Evolutionary conservation across 352 stramenopile species (phyloP).

Genomic region (Phytophthora sojae): DNA sequence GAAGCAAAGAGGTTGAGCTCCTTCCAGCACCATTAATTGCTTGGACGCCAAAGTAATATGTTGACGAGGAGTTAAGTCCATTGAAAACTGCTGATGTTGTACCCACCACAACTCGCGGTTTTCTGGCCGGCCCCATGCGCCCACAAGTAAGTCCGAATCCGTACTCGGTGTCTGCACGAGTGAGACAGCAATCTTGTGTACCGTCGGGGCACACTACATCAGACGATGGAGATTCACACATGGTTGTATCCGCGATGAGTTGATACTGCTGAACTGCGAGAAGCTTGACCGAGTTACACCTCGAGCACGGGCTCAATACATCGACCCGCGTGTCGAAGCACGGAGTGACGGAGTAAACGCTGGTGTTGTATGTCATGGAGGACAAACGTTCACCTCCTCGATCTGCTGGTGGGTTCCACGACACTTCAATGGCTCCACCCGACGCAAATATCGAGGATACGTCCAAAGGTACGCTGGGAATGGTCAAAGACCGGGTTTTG

Average conservation of each 20-base stretch:
- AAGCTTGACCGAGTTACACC: slow-evolving; percentile 43
- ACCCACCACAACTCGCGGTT: slow-evolving; percentile 34
- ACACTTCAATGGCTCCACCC: slow-evolving; percentile 61
- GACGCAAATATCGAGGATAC: slow-evolving; percentile 39
- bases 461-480: slow-evolving; percentile 45
- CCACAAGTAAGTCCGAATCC: slow-evolving; percentile 37
- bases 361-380: slow-evolving; percentile 58
- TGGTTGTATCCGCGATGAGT: slow-evolving; percentile 1
- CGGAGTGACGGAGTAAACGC: slow-evolving; percentile 32
- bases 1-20: slow-evolving; percentile 40
- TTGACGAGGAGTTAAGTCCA: slow-evolving; percentile 52
- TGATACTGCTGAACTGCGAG: slow-evolving; percentile 36
- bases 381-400: slow-evolving; percentile 43
- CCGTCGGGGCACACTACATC: slow-evolving; percentile 44
- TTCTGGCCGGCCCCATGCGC: slow-evolving; percentile 6
- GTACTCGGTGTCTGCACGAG: slow-evolving; percentile 19
- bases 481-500: slow-evolving; percentile 33
- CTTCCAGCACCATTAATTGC: slow-evolving; percentile 49
- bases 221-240: slow-evolving; percentile 30
- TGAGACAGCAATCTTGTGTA: slow-evolving; percentile 54
- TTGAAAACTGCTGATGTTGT: slow-evolving; percentile 52
- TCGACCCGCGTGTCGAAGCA: slow-evolving; percentile 38
- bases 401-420: slow-evolving; percentile 52
- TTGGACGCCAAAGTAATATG: slow-evolving; percentile 64
- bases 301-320: slow-evolving; percentile 23